These are phyloP conservation scores for Colletotrichum orchidophilum DNA, from an alignment of 2,329 filamentous ascomycete genomes.

Conservation along the genomic window DNA sequence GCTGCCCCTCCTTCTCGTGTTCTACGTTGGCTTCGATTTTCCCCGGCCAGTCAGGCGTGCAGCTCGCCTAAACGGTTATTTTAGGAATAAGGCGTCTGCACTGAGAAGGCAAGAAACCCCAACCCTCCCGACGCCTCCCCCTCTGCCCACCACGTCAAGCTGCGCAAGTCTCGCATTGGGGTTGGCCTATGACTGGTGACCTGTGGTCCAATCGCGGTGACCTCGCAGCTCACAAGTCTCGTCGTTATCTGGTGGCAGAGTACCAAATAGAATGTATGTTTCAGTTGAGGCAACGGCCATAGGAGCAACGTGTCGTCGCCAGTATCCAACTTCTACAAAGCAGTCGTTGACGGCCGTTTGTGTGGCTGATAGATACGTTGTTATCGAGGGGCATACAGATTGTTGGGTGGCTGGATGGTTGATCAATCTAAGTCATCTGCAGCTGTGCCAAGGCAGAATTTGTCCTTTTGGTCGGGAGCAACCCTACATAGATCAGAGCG, in stretches of 20 bases:
- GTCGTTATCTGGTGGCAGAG: background rate
- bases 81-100: background rate
- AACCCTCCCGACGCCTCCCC: conserved; percentile 21
- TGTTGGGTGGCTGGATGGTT: background rate
- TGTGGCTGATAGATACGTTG: background rate
- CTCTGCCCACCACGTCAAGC: conserved; percentile 22
- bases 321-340: background rate
- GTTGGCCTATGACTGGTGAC: background rate
- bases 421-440: background rate
- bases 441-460: background rate
- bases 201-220: conserved; percentile 23
- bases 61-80: conserved; percentile 16
- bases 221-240: background rate
- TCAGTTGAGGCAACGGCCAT: background rate
- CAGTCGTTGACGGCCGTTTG: background rate
- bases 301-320: background rate
- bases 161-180: conserved; percentile 16
- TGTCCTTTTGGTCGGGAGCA: background rate
- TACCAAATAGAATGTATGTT: background rate
- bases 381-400: background rate
- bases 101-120: background rate
- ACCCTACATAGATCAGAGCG: background rate
- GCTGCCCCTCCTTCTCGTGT: conserved; percentile 10
- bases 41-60: conserved; percentile 13
- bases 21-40: background rate